phyloP scores from a whole-genome alignment of 2,329 filamentous ascomycete genomes.

The Zasmidium angulare region DNA sequence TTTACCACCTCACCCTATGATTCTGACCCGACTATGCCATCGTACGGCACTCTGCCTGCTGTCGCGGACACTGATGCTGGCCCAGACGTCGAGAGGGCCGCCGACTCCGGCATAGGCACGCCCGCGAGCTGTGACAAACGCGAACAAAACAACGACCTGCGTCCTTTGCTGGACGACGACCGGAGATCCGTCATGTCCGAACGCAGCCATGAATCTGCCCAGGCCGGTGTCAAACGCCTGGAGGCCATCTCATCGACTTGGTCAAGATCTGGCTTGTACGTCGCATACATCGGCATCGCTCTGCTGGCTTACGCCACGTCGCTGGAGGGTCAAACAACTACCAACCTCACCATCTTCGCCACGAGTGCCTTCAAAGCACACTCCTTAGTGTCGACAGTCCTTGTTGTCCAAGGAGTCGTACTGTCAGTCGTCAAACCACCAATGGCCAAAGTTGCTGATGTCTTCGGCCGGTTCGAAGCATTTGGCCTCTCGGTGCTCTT shows the following conservation, averaged over 20 bases:
- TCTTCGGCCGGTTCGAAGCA: slow-evolving; percentile 62
- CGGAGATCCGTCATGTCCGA: slow-evolving; percentile 24
- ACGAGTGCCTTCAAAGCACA: slow-evolving; percentile 65
- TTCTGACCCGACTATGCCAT: slow-evolving; percentile 15
- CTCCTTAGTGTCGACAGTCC: slow-evolving; percentile 64
- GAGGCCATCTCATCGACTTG: slow-evolving; percentile 52
- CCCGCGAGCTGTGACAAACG: slow-evolving; percentile 18
- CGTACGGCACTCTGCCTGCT: slow-evolving; percentile 22
- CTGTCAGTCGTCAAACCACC: slow-evolving; percentile 62
- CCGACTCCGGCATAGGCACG: slow-evolving; percentile 11
- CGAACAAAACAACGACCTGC: slow-evolving; percentile 18
- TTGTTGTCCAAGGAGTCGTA: slow-evolving; percentile 64
- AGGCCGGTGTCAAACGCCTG: slow-evolving; percentile 50
- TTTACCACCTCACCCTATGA: slow-evolving; percentile 9
- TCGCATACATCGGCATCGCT: slow-evolving; percentile 47
- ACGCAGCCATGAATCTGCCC: slow-evolving; percentile 33
- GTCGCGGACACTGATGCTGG: slow-evolving; percentile 11
- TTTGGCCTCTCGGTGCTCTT: slow-evolving; percentile 56
- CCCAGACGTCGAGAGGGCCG: slow-evolving; percentile 18
- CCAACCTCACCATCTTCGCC: slow-evolving; percentile 62
- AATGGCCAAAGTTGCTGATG: slow-evolving; percentile 62
- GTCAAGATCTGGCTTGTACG: slow-evolving; percentile 47
- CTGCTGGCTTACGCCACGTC: slow-evolving; percentile 63
- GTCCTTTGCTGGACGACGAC: slow-evolving; percentile 21
- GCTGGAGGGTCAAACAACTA: slow-evolving; percentile 65